Conservation (phyloP, 2,329 filamentous ascomycete species). For the Trichophyton verrucosum region DNA sequence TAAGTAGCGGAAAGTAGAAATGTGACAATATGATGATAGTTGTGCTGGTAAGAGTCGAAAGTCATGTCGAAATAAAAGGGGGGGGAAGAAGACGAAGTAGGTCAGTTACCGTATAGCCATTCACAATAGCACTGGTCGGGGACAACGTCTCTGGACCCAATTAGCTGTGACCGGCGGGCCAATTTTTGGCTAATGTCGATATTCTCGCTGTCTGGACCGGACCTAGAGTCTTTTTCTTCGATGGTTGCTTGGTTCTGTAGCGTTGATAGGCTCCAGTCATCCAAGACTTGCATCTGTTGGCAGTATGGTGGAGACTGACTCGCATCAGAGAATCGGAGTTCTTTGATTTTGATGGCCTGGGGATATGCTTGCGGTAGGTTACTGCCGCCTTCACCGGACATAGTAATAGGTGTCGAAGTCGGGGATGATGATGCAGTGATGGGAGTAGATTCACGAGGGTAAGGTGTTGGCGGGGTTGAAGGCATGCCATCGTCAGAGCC, state of each 20-base stretch:
- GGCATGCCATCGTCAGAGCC: conserved; percentile 1
- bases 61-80: neutral
- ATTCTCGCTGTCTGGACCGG: neutral
- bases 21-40: neutral
- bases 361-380: conserved; percentile 31
- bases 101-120: conserved; percentile 11
- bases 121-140: conserved; percentile 11
- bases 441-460: conserved; percentile 1
- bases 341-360: conserved; percentile 53
- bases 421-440: neutral
- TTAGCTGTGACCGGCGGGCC: neutral
- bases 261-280: conserved; percentile 35
- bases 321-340: conserved; percentile 41
- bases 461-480: neutral
- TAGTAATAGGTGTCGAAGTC: conserved; percentile 12
- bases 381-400: neutral
- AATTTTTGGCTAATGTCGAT: neutral
- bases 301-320: conserved; percentile 43
- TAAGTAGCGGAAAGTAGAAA: neutral
- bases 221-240: conserved; percentile 17
- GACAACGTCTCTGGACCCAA: neutral
- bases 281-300: conserved; percentile 49
- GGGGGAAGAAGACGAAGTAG: neutral
- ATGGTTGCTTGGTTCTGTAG: conserved; percentile 13
- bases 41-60: neutral